These are phyloP conservation scores for Perilla frutescens DNA, from an alignment of 257 asterid species.

Conservation along the genomic window DNA sequence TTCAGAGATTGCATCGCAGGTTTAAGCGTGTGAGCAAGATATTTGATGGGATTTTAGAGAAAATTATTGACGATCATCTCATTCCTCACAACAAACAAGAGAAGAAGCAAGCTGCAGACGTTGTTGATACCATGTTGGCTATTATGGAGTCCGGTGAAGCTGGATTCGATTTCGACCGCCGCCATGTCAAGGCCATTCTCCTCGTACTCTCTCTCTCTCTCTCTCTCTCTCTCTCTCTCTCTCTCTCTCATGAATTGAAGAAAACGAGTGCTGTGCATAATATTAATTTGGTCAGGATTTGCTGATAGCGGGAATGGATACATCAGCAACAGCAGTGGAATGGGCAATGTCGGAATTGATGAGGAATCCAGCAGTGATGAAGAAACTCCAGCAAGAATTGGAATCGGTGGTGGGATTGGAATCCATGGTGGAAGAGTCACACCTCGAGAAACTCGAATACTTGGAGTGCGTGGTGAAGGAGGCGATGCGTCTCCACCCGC, in stretches of 20 bases:
- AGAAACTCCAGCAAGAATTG: slow-evolving; percentile 39
- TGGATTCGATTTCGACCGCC: slow-evolving; percentile 46
- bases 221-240: too few species aligned
- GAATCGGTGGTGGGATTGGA: slow-evolving; percentile 35
- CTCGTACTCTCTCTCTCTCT: slow-evolving; percentile 23
- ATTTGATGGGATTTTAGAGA: slow-evolving; percentile 39
- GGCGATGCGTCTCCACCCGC: slow-evolving; percentile 42
- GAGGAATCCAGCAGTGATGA: slow-evolving; percentile 36
- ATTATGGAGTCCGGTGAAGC: slow-evolving; percentile 47
- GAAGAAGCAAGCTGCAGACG: slow-evolving; percentile 17
- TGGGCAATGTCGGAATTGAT: slow-evolving; percentile 46
- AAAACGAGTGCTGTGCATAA: background rate
- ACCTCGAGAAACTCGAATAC: slow-evolving; percentile 37
- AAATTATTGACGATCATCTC: slow-evolving; percentile 45
- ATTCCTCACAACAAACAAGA: slow-evolving; percentile 1
- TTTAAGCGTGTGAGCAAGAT: slow-evolving; percentile 32
- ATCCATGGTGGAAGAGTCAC: slow-evolving; percentile 35
- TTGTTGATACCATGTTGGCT: slow-evolving; percentile 43
- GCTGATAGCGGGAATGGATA: slow-evolving; percentile 42
- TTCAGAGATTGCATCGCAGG: slow-evolving; percentile 39
- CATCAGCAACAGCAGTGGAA: slow-evolving; percentile 34
- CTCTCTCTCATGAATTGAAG: background rate
- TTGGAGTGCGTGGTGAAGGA: slow-evolving; percentile 42
- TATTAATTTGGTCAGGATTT: slow-evolving; percentile 41
- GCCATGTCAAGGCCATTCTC: slow-evolving; percentile 48